A percentile compares a stretch with the other conserved stretches of the same genome.
Conservation (phyloP, 2,329 filamentous ascomycete species). For the Aureobasidium mangrovei region DNA sequence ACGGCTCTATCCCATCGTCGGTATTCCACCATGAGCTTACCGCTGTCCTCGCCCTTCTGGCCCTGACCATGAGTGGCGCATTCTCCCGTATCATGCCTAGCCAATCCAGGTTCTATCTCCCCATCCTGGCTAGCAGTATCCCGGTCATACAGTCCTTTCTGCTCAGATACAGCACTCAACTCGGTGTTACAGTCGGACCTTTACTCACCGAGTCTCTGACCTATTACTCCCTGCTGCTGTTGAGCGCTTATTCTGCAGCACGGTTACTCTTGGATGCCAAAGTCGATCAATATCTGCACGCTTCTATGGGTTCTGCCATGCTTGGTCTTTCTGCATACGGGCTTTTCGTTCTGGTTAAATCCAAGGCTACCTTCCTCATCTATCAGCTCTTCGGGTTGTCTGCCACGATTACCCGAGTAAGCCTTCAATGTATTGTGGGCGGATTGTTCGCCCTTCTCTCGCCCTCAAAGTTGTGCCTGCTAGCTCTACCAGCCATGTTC, state of each 20-base stretch:
- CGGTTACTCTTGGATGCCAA: slow-evolving; percentile 16
- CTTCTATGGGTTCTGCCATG: slow-evolving; percentile 38
- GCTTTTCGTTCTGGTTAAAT: slow-evolving; percentile 38
- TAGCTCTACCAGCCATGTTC: slow-evolving; percentile 62
- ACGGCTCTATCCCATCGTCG: slow-evolving; percentile 71
- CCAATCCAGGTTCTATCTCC: slow-evolving; percentile 46
- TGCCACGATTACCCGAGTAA: slow-evolving; percentile 59
- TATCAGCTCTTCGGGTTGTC: slow-evolving; percentile 19
- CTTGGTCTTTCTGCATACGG: slow-evolving; percentile 50
- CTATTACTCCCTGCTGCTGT: slow-evolving; percentile 45
- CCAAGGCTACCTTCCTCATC: not conserved
- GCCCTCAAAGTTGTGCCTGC: slow-evolving; percentile 59
- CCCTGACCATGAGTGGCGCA: not conserved
- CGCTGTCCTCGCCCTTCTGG: not conserved
- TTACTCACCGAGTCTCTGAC: slow-evolving; percentile 65
- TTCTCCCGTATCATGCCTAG: slow-evolving; percentile 3
- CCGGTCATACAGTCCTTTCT: slow-evolving; percentile 65
- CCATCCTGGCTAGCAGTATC: slow-evolving; percentile 65
- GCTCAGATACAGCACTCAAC: slow-evolving; percentile 53
- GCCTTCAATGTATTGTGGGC: slow-evolving; percentile 60
- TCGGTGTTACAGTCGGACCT: slow-evolving; percentile 67
- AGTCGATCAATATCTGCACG: slow-evolving; percentile 11
- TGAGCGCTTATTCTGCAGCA: slow-evolving; percentile 31
- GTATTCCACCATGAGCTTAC: slow-evolving; percentile 60
- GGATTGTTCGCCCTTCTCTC: slow-evolving; percentile 56